phyloP scores from a whole-genome alignment of 441 rosid species.

The Pelargonium australe region DNA sequence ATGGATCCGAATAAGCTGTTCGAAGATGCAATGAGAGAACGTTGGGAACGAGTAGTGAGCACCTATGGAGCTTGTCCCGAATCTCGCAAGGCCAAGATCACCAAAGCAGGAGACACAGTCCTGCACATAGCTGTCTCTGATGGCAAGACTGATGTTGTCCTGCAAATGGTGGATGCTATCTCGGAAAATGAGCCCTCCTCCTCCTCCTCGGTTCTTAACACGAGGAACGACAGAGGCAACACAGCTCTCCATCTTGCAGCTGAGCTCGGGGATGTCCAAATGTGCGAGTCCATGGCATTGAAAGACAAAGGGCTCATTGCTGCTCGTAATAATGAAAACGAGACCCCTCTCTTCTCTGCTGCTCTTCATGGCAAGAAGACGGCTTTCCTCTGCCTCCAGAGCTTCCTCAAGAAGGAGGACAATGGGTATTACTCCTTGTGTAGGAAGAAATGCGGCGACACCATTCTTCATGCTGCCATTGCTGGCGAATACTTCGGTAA shows the following conservation, averaged over 20 bases:
- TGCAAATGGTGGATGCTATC: background rate
- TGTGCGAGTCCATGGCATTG: conserved; percentile 17
- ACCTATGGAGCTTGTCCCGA: background rate
- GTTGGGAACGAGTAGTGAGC: background rate
- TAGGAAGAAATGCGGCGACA: conserved; percentile 25
- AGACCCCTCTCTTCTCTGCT: conserved; percentile 22
- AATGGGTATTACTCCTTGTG: background rate
- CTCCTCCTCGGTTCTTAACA: conserved; percentile 5
- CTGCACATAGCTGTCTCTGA: background rate
- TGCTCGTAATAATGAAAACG: background rate
- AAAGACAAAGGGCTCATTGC: background rate
- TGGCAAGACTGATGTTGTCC: background rate
- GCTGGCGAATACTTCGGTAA: conserved; percentile 28
- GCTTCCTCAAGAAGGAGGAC: background rate
- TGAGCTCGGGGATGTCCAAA: conserved; percentile 24
- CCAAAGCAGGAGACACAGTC: conserved; percentile 2
- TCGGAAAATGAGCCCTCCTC: background rate
- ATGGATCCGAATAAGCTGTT: background rate
- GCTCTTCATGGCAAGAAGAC: conserved; percentile 21
- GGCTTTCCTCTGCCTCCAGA: conserved; percentile 27
- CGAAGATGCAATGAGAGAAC: background rate
- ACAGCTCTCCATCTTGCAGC: conserved; percentile 37
- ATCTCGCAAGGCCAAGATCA: background rate
- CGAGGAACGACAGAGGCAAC: conserved; percentile 31
- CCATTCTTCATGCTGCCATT: conserved; percentile 40